Base-by-base conservation (phyloP, 179 eudicot species). In the Heliamphora pulchella region DNA sequence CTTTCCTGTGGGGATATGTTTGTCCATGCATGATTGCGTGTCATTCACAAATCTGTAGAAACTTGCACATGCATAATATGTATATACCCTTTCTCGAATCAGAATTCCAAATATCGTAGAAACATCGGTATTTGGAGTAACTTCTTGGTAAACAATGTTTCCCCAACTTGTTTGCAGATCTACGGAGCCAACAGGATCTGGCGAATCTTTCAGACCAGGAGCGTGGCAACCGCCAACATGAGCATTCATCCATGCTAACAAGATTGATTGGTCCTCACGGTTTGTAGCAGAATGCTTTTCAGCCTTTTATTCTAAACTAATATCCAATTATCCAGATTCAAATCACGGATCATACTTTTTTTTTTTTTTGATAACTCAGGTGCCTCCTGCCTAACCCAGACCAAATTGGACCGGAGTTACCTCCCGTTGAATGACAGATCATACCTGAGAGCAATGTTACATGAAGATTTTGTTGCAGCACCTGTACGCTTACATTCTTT, bases 191-290 rank as follows among this genome's bases (percentile, higher is more conserved):
- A 83, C 87, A 3, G 98, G 98, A 53, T 89, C 98, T 67, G 98
- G 98, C 17, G 53, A 86, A 43, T 90, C 97, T 71, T 95, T 88
- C 88, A 91, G 82, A 85, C 97, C 98, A 8, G 98, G 98, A 74
- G 88, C 94, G 58, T 95, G 98, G 98, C 92, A 92, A 86, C 98
- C 98, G 6, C 98, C 98, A 51, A 87, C 92, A 31, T 93, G 91
- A 90, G 22, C 44, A 48, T 17, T 10, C 47, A 57, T 51, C 8
- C 53, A 65, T 22, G 14, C 8, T 22, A 22, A 43, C 17, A 20
- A 58, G 39, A 17, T 74, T 62, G 66, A 51, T 65, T 78, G 72
- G 15, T 11, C 72, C 20, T 15, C 14, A 20, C 18, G 5, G 53
- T 44, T 22, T 20, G 50, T 58, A 41, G 65, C 66, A 3, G n/a